Percentiles rank a stretch among this genome's conserved stretches.
These are phyloP conservation scores for Teratosphaeria epicoccoides DNA, from an alignment of 2,329 filamentous ascomycete genomes.

Conservation along the genomic window DNA sequence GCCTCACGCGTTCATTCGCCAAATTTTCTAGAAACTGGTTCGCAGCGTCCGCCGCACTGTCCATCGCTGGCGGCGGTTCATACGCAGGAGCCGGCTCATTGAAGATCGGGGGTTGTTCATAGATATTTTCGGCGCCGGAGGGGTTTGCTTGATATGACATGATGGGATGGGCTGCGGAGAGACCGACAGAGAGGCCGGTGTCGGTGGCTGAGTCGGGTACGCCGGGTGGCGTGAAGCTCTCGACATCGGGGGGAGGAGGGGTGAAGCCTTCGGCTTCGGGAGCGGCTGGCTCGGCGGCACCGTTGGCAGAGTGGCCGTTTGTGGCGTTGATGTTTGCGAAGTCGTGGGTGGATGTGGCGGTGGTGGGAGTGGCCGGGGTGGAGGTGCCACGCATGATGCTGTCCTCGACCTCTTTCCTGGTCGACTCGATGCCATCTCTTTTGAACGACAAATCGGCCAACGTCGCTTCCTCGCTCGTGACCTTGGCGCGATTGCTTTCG, in stretches of 20 bases:
- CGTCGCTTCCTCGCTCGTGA: constrained; percentile 57
- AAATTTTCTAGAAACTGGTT: constrained; percentile 21
- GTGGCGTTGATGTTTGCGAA: neutral
- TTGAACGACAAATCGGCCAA: constrained; percentile 27
- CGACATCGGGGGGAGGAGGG: constrained; percentile 66
- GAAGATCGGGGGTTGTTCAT: constrained; percentile 18
- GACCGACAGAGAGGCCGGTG: constrained; percentile 3
- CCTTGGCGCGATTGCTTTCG: constrained; percentile 56
- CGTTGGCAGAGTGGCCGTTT: constrained; percentile 2
- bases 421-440: constrained; percentile 62
- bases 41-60: constrained; percentile 1
- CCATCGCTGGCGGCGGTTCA: constrained; percentile 16
- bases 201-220: constrained; percentile 18
- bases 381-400: constrained; percentile 78
- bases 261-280: constrained; percentile 39
- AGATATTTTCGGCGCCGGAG: constrained; percentile 29
- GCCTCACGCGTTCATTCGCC: constrained; percentile 8
- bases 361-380: constrained; percentile 42
- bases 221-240: constrained; percentile 70
- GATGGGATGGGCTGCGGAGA: neutral
- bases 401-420: constrained; percentile 82
- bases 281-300: constrained; percentile 15
- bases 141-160: constrained; percentile 20
- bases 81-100: constrained; percentile 22
- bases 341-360: constrained; percentile 25